phyloP scores from a whole-genome alignment of 1,284 basidiomycete genomes.

The Irpex sp. region DNA sequence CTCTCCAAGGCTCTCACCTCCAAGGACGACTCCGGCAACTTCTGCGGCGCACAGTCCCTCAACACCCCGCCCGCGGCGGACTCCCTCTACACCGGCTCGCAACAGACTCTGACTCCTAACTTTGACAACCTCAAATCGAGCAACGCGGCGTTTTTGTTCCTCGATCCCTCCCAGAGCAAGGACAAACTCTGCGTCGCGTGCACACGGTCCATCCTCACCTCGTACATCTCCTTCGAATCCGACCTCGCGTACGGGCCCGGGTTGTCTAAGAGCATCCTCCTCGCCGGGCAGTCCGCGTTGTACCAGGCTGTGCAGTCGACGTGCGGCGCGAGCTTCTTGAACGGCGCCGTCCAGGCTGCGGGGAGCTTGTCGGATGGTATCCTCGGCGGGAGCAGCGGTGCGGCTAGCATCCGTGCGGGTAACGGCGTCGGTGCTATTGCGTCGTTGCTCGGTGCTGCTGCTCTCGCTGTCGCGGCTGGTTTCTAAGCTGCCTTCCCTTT shows the following conservation, averaged over 20 bases:
- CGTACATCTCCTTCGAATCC: conserved; percentile 77
- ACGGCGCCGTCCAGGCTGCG: conserved; percentile 60
- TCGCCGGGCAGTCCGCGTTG: conserved; percentile 62
- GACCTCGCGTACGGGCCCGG: conserved; percentile 72
- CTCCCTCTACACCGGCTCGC: conserved; percentile 14
- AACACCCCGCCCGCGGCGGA: conserved; percentile 18
- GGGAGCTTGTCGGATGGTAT: conserved; percentile 49
- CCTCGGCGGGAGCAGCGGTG: conserved; percentile 20
- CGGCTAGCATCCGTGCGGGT: conserved; percentile 22
- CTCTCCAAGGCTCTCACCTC: conserved; percentile 67
- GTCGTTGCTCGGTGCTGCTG: conserved; percentile 20
- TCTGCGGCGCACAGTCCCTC: conserved; percentile 46
- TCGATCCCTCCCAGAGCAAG: conserved; percentile 47
- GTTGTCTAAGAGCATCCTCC: conserved; percentile 56
- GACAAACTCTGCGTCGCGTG: conserved; percentile 74
- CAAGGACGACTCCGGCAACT: conserved; percentile 65
- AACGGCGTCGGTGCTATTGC: conserved; percentile 19
- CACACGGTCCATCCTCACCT: conserved; percentile 68
- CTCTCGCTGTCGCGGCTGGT: conserved; percentile 15
- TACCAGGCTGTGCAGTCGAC: conserved; percentile 55
- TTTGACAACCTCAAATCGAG: conserved; percentile 55
- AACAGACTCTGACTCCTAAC: conserved; percentile 53
- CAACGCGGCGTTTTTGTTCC: conserved; percentile 81
- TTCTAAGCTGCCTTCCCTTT: background rate
- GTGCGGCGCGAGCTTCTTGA: conserved; percentile 67